Base-by-base conservation (phyloP, 208 protist species). In the Trypanosoma congolense region DNA sequence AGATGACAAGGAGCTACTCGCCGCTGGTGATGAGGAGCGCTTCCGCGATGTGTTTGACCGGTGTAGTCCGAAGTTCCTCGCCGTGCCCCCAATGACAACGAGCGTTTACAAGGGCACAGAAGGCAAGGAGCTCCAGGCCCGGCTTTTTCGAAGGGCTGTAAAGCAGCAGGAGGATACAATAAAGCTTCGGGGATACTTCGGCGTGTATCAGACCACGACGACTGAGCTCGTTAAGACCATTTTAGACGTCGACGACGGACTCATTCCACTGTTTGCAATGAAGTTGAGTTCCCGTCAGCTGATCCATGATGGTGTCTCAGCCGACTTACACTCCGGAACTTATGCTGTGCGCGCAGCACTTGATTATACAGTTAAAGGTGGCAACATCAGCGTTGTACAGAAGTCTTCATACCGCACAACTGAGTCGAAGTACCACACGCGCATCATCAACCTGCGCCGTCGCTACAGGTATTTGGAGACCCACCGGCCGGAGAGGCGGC, bases 31-130 rank as follows among this genome's bases (percentile, higher is more conserved):
- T 58, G 84, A 90, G 64, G 88, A 95, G 63, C 78, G 84, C 56
- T 95, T 95, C 67, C 77, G 84, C 62, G 88, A 95, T 24, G 77
- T 95, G 12, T 95, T 95, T 62, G 84, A 90, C 57, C 84, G 84
- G 46, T 88, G 80, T 65, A 92, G 88, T 70, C 88, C 88, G 56
- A 95, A 92, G 65, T 95, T 95, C 59, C 49, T 95, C 61, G 83
- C 79, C 8, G 71, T 90, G 42, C 80, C 80, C 4, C 72, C 80
- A 30, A 65, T 70, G 24, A 63, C 76, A 10, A 73, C 72, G 24
- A 72, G 53, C 41, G 51, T 63, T 5, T 81, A 82, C 57, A 87
- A 86, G 65, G 81, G 84, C 14, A 79, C 75, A 2, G 88, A 95
- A 50, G 84, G 83, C 8, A 87, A 88, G 59, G 81, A 92, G 52